Evolutionary conservation across 331 rosid species (phyloP).

Genomic region (Stylosanthes scabra): DNA sequence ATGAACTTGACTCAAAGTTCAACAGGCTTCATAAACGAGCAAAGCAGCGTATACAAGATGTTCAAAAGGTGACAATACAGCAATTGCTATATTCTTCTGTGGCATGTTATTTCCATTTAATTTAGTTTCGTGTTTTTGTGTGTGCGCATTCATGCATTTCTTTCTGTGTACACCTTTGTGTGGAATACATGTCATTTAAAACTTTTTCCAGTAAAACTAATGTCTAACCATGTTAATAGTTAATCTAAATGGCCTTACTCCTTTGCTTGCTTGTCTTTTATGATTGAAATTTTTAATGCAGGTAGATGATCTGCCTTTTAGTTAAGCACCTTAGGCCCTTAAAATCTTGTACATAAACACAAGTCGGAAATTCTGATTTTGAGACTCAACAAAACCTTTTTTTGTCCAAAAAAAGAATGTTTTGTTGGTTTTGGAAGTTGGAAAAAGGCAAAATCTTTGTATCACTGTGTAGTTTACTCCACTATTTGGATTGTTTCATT

Average conservation of each 20-base stretch:
- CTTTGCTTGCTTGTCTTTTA: constrained; percentile 32
- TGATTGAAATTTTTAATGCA: constrained; percentile 21
- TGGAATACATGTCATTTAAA: no score
- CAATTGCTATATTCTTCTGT: constrained; percentile 26
- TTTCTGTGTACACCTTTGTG: no score
- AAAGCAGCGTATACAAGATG: constrained; percentile 96
- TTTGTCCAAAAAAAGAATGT: no score
- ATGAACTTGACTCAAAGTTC: constrained; percentile 91
- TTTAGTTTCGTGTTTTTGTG: background rate
- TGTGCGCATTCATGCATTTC: background rate
- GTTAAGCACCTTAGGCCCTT: background rate
- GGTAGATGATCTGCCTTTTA: constrained; percentile 31
- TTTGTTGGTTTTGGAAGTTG: no score
- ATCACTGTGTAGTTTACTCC: no score
- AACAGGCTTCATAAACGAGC: constrained; percentile 98
- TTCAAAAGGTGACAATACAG: constrained; percentile 74
- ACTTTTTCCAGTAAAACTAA: background rate
- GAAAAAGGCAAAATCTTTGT: no score
- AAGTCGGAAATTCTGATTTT: constrained; percentile 19
- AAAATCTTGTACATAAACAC: constrained; percentile 3
- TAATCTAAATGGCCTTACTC: constrained; percentile 14
- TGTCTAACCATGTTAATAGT: constrained; percentile 6
- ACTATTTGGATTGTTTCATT: no score
- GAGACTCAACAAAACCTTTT: constrained; percentile 25
- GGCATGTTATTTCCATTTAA: background rate